These are phyloP conservation scores for Neonectria hederae DNA, from an alignment of 2,329 filamentous ascomycete genomes.

Conservation along the genomic window DNA sequence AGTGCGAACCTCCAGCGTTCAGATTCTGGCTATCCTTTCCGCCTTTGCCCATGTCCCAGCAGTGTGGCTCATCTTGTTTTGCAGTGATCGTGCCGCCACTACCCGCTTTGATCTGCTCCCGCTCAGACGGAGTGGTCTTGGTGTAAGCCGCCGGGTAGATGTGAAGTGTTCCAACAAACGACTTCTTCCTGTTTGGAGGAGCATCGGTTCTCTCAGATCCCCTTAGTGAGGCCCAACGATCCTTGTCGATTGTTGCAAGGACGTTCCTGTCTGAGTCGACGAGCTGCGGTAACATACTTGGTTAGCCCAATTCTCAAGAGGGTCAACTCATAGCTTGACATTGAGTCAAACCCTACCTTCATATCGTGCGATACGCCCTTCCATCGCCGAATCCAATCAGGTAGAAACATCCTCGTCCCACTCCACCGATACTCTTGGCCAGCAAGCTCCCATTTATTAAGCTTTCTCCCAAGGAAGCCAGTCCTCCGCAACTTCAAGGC, in stretches of 20 bases:
- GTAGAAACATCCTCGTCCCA: slow-evolving; percentile 17
- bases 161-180: not conserved
- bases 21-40: not conserved
- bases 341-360: slow-evolving; percentile 5
- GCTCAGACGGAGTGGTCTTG: not conserved
- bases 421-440: slow-evolving; percentile 21
- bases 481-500: slow-evolving; percentile 6
- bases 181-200: slow-evolving; percentile 18
- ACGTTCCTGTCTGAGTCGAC: not conserved
- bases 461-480: slow-evolving; percentile 7
- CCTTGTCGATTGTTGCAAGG: slow-evolving; percentile 22
- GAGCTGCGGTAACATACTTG: not conserved
- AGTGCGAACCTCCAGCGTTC: slow-evolving; percentile 2
- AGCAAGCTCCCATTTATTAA: slow-evolving; percentile 22
- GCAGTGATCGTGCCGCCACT: not conserved
- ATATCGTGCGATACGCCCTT: slow-evolving; percentile 23
- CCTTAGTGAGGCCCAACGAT: slow-evolving; percentile 14
- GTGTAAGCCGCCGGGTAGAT: slow-evolving; percentile 4
- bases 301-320: not conserved
- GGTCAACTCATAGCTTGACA: not conserved
- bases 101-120: not conserved
- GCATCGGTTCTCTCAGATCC: not conserved
- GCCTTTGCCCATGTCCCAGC: slow-evolving; percentile 1
- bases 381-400: not conserved
- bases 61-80: not conserved